These are phyloP conservation scores for Ensete ventricosum DNA, from an alignment of 176 grass and related monocot species.

Conservation along the genomic window DNA sequence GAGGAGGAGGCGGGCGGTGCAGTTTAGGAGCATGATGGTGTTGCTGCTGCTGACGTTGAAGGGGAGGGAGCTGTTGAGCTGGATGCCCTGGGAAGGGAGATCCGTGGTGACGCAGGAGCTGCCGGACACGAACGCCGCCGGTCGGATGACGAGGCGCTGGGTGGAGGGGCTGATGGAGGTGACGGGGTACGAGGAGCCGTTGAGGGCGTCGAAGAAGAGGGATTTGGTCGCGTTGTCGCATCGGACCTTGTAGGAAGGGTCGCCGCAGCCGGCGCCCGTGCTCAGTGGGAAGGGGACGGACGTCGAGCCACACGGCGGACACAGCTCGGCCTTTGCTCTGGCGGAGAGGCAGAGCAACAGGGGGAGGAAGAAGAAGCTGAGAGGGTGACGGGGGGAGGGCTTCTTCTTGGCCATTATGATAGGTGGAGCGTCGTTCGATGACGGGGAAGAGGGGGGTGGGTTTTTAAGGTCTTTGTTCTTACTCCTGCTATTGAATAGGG, in stretches of 20 bases:
- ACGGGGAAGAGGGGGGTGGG: too few relatives aligned
- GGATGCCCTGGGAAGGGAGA: conserved; percentile 21
- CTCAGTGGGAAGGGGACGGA: conserved; percentile 62
- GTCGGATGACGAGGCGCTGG: conserved; percentile 46
- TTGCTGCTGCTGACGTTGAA: conserved; percentile 66
- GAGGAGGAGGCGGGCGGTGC: conserved; percentile 20
- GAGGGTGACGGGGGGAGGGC: too few relatives aligned
- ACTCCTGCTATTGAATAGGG: too few relatives aligned
- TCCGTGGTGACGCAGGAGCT: conserved; percentile 36
- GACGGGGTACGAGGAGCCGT: conserved; percentile 51
- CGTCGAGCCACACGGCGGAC: conserved; percentile 49
- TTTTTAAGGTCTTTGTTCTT: too few relatives aligned
- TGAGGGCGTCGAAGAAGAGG: conserved; percentile 58
- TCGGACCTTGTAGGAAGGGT: conserved; percentile 54
- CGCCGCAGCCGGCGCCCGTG: conserved; percentile 56
- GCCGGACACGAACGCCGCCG: conserved; percentile 23
- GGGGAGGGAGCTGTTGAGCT: conserved; percentile 42
- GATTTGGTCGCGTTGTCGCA: conserved; percentile 24
- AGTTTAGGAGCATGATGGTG: conserved; percentile 75
- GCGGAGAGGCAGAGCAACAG: not conserved
- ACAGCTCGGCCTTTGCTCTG: conserved; percentile 26
- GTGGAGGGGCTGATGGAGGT: conserved; percentile 30
- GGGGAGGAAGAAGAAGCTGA: not conserved
- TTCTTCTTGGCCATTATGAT: not conserved
- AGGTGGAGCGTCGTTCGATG: too few relatives aligned